Base-by-base conservation (phyloP, 2,329 filamentous ascomycete genomes). In the Phyllosticta citribraziliensis region DNA sequence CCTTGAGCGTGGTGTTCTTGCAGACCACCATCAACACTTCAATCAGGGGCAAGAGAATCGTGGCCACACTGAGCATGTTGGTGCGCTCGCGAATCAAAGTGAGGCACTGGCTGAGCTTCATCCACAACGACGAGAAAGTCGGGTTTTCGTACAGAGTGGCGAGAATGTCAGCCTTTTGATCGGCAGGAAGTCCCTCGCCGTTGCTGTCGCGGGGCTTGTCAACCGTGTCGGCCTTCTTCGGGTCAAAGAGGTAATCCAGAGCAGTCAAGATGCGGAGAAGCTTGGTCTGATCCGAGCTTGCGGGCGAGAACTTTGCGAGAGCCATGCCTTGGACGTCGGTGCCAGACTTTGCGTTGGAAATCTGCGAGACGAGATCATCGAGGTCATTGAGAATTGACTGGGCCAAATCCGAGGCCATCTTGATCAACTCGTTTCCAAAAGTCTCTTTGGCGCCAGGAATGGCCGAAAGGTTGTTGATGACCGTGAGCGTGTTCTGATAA, bases 11-110 rank as follows among this genome's bases (percentile, higher is more conserved):
- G 9, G 91, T 96, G 74, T 97, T 97, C 80, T 97, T 99, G 82
- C 95, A 99, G 27, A 99, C 92, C 58, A 99, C 94, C 94, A 99
- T 99, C 64, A 99, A 80, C 5, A 92, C 91, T 74, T 99, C 94
- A 64, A 99, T 97, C 30, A 99, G 79, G 30, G 94, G 94, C 40
- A 97, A 80, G 25, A 99, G 82, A 65, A 97, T 97, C 0, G 93
- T 97, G 30, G 94, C 95, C 61, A 99, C 92, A 69, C 96, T 97
- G 70, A 97, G 85, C 87, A 97, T 94, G 71, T 91, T 95, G 72
- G 96, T 92, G 62, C 92, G 89, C 73, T 95, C 85, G 57, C 91
- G 88, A 67, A 99, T 97, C 9, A 90, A 88, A 62, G 84, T 86
- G 60, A 99, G 80, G 71, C 93, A 97, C 47, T 88, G 86, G 72